Percentiles rank a stretch among this genome's conserved stretches.
These are phyloP conservation scores for Globisporangium abappressorium DNA, from an alignment of 352 stramenopile species.

Conservation along the genomic window DNA sequence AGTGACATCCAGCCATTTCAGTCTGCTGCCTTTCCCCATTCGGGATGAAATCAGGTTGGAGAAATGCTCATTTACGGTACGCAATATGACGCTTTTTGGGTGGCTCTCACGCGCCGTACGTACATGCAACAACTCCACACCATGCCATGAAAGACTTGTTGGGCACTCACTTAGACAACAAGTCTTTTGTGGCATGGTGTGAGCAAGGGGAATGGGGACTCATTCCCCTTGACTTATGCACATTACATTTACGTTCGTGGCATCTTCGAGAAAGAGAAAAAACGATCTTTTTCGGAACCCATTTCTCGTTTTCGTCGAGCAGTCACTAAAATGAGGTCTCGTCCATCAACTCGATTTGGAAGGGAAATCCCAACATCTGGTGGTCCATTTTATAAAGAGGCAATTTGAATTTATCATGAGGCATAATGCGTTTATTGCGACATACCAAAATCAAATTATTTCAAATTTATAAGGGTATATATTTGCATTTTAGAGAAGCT, in stretches of 20 bases:
- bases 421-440: background rate
- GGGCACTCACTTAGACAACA: background rate
- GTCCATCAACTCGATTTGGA: background rate
- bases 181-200: background rate
- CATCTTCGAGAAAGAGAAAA: background rate
- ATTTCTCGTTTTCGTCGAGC: background rate
- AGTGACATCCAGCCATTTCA: slow-evolving; percentile 12
- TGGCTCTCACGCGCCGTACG: background rate
- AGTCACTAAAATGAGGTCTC: slow-evolving; percentile 3
- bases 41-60: background rate
- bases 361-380: background rate
- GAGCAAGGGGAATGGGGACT: background rate
- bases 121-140: too few relatives aligned
- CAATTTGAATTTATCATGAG: background rate
- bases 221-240: too few relatives aligned
- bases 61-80: background rate
- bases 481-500: background rate
- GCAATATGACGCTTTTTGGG: background rate
- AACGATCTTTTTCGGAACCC: slow-evolving; percentile 7
- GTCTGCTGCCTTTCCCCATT: background rate
- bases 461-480: background rate
- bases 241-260: background rate
- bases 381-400: background rate
- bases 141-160: background rate
- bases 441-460: background rate